These are phyloP conservation scores for Phytophthora europaea DNA, from an alignment of 352 stramenopile species.

Conservation along the genomic window DNA sequence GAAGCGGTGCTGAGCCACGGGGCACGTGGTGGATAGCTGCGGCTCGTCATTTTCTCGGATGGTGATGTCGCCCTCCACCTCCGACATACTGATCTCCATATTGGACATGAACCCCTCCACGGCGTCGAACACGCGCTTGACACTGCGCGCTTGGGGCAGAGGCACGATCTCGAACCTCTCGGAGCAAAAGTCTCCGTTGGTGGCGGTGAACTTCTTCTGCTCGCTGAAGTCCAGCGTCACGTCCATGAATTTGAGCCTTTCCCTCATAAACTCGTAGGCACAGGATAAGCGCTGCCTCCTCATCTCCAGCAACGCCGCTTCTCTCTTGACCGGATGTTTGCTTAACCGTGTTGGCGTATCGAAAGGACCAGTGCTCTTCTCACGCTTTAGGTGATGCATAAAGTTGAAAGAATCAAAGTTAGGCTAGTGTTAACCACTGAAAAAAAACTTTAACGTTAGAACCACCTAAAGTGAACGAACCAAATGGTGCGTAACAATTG, in stretches of 20 bases:
- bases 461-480: slow-evolving; percentile 18
- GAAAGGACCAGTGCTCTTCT: slow-evolving; percentile 33
- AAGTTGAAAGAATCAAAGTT: not conserved
- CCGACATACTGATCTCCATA: slow-evolving; percentile 54
- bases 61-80: slow-evolving; percentile 49
- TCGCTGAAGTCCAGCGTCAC: slow-evolving; percentile 46
- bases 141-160: slow-evolving; percentile 28
- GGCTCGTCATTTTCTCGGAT: slow-evolving; percentile 50
- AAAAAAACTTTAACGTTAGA: not conserved
- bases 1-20: slow-evolving; percentile 40
- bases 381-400: slow-evolving; percentile 10
- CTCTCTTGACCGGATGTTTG: slow-evolving; percentile 27
- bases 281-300: slow-evolving; percentile 47
- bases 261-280: slow-evolving; percentile 48
- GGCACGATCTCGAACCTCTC: slow-evolving; percentile 51
- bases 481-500: slow-evolving; percentile 38
- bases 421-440: not conserved
- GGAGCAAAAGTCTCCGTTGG: slow-evolving; percentile 49
- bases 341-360: slow-evolving; percentile 34
- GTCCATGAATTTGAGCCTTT: slow-evolving; percentile 45
- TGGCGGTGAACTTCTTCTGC: slow-evolving; percentile 47
- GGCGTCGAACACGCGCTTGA: slow-evolving; percentile 47
- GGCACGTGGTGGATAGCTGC: slow-evolving; percentile 10
- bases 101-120: slow-evolving; percentile 45
- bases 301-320: slow-evolving; percentile 28